These are phyloP conservation scores for Geosmithia putterillii DNA, from an alignment of 2,329 filamentous ascomycete genomes.

Conservation along the genomic window DNA sequence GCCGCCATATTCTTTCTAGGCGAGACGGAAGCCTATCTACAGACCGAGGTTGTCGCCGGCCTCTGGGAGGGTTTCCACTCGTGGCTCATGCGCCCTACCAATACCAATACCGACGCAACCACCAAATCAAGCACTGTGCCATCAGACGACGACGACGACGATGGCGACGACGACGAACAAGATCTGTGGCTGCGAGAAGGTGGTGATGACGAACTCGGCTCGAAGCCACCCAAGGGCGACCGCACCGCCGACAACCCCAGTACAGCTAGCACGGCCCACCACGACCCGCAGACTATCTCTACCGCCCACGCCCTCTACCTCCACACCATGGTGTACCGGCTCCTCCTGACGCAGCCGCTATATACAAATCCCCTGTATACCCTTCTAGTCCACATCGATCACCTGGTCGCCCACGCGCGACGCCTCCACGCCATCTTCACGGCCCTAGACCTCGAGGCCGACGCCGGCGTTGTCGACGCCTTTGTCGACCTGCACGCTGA, in stretches of 20 bases:
- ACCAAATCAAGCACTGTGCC: too few relatives aligned
- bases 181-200: slow-evolving; percentile 16
- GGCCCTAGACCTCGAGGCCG: slow-evolving; percentile 67
- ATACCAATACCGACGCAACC: neutral
- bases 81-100: slow-evolving; percentile 45
- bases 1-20: slow-evolving; percentile 82
- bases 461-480: slow-evolving; percentile 70
- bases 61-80: slow-evolving; percentile 68
- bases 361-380: slow-evolving; percentile 56
- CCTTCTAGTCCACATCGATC: slow-evolving; percentile 65
- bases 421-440: slow-evolving; percentile 68
- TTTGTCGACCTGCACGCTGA: slow-evolving; percentile 61
- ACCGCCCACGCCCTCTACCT: slow-evolving; percentile 72
- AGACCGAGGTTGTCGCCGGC: slow-evolving; percentile 74
- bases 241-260: neutral
- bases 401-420: slow-evolving; percentile 63
- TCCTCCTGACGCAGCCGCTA: slow-evolving; percentile 50
- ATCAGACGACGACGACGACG: slow-evolving; percentile 2
- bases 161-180: slow-evolving; percentile 7
- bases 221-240: neutral
- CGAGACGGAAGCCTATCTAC: slow-evolving; percentile 78
- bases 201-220: too few relatives aligned
- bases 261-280: slow-evolving; percentile 14
- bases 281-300: slow-evolving; percentile 77
- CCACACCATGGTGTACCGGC: slow-evolving; percentile 48